These are phyloP conservation scores for Omphalotus guepiniiformis DNA, from an alignment of 768 basidiomycete species.

Conservation along the genomic window DNA sequence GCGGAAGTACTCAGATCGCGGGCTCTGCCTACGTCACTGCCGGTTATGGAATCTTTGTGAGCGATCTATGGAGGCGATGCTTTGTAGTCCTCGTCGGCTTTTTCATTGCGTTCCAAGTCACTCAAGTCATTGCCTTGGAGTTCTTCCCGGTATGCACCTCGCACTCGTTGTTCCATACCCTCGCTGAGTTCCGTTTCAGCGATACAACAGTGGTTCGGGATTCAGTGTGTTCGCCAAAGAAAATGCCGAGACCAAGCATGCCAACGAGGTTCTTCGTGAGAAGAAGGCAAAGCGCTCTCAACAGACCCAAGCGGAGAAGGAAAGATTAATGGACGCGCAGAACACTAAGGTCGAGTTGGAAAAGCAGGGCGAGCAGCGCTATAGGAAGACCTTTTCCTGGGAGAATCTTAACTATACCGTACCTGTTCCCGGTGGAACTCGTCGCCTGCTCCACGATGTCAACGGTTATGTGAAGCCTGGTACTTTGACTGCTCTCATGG, in stretches of 20 bases:
- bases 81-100: slow-evolving; percentile 70
- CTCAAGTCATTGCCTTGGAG: slow-evolving; percentile 66
- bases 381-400: slow-evolving; percentile 75
- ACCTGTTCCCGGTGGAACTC: slow-evolving; percentile 57
- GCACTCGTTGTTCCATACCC: slow-evolving; percentile 1
- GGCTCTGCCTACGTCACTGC: slow-evolving; percentile 62
- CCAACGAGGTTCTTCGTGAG: slow-evolving; percentile 49
- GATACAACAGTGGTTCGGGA: slow-evolving; percentile 47
- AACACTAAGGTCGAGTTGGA: slow-evolving; percentile 10
- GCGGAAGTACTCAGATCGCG: slow-evolving; percentile 50
- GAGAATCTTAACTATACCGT: slow-evolving; percentile 73
- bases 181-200: slow-evolving; percentile 24
- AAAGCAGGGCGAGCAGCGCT: slow-evolving; percentile 11
- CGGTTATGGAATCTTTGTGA: slow-evolving; percentile 42
- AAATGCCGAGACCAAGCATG: slow-evolving; percentile 44
- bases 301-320: slow-evolving; percentile 22
- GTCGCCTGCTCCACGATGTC: slow-evolving; percentile 67
- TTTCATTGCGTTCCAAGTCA: slow-evolving; percentile 62
- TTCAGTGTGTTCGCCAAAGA: slow-evolving; percentile 62
- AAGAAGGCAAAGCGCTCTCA: slow-evolving; percentile 42
- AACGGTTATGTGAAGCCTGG: slow-evolving; percentile 83
- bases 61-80: slow-evolving; percentile 63
- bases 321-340: slow-evolving; percentile 15
- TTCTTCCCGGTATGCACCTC: slow-evolving; percentile 48
- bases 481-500: slow-evolving; percentile 87